phyloP scores from a whole-genome alignment of 768 basidiomycete species.

The Leccinum rimulosum region DNA sequence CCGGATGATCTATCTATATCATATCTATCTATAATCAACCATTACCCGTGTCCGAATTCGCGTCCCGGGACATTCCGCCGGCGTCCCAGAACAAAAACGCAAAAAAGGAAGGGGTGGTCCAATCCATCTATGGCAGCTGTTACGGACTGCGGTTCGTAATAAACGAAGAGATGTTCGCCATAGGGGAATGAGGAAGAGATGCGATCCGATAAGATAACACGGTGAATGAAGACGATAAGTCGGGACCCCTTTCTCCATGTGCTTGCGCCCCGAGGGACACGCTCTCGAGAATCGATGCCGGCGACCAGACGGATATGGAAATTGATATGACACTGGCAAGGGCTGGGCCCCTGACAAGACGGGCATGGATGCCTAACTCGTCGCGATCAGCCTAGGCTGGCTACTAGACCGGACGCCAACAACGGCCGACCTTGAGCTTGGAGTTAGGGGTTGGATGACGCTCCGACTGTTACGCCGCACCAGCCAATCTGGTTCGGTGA shows the following conservation, averaged over 20 bases:
- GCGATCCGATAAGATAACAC: conserved; percentile 21
- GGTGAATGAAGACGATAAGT: background rate
- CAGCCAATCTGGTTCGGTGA: background rate
- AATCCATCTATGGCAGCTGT: conserved; percentile 4
- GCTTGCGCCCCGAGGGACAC: conserved; percentile 14
- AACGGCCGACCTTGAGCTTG: background rate
- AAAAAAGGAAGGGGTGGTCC: background rate
- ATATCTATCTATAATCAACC: background rate
- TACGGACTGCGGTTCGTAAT: background rate
- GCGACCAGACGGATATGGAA: conserved; percentile 1
- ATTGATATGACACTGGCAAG: background rate
- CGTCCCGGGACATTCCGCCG: conserved; percentile 4
- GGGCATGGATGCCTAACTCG: background rate
- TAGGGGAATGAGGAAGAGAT: conserved; percentile 1
- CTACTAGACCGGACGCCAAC: background rate
- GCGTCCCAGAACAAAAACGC: background rate
- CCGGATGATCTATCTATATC: background rate
- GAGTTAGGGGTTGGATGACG: background rate
- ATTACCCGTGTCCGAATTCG: background rate
- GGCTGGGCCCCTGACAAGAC: background rate
- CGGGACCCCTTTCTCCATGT: background rate
- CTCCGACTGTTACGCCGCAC: background rate
- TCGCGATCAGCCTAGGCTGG: background rate
- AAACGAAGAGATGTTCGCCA: background rate
- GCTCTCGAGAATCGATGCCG: conserved; percentile 4